A percentile compares a stretch with the other conserved stretches of the same genome.
phyloP scores from a whole-genome alignment of 495 filamentous ascomycete species.

The Tuber magnatum region DNA sequence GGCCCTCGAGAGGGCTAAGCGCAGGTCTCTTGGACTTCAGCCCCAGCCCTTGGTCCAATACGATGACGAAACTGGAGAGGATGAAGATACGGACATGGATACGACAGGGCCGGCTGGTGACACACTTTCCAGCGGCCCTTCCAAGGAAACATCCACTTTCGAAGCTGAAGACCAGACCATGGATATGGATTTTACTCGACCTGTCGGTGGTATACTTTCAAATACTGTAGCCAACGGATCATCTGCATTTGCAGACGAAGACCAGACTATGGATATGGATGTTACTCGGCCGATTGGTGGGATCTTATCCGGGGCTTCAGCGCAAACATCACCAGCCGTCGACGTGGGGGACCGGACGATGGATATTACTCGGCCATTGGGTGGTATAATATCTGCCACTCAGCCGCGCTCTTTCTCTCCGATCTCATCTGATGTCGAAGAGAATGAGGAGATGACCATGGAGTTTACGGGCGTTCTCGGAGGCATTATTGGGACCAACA shows the following conservation, averaged over 20 bases:
- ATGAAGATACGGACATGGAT: constrained; percentile 48
- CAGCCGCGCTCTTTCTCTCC: background rate
- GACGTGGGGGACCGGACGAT: constrained; percentile 59
- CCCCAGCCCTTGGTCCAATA: background rate
- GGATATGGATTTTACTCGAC: constrained; percentile 74
- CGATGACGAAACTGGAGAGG: constrained; percentile 25
- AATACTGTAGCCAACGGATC: constrained; percentile 23
- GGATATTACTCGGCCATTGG: constrained; percentile 79
- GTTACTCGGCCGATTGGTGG: constrained; percentile 72
- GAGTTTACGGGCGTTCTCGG: constrained; percentile 78
- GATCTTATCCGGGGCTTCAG: constrained; percentile 49
- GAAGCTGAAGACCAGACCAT: constrained; percentile 52
- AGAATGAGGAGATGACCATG: constrained; percentile 68
- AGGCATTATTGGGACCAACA: constrained; percentile 53
- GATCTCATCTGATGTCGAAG: constrained; percentile 29
- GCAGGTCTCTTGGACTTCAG: constrained; percentile 14
- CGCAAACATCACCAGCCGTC: constrained; percentile 38
- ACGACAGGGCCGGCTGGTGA: constrained; percentile 51
- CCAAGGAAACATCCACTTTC: constrained; percentile 34
- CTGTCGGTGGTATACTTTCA: constrained; percentile 65
- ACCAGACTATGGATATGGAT: constrained; percentile 63
- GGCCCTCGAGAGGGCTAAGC: constrained; percentile 17
- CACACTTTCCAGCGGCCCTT: constrained; percentile 42
- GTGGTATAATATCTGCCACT: constrained; percentile 55
- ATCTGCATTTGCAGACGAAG: constrained; percentile 46